phyloP scores from a whole-genome alignment of 768 basidiomycete genomes.

The Rhodotorula paludigena region DNA sequence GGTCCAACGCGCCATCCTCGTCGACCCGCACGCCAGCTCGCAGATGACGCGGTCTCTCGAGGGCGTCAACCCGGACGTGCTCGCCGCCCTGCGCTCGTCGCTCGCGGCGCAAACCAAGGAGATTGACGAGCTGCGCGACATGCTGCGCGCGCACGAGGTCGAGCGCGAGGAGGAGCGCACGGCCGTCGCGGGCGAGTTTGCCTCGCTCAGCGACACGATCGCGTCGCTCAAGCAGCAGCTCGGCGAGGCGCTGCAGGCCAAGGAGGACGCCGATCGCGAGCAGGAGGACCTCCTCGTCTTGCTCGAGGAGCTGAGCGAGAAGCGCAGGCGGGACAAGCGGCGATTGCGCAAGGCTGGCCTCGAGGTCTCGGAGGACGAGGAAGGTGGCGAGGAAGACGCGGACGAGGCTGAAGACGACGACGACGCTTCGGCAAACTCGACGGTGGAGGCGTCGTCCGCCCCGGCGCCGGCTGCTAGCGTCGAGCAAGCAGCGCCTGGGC shows the following conservation, averaged over 20 bases:
- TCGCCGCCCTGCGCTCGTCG: slow-evolving; percentile 75
- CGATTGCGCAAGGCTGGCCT: slow-evolving; percentile 66
- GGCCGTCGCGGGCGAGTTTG: slow-evolving; percentile 25
- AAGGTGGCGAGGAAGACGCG: slow-evolving; percentile 58
- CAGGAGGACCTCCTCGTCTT: slow-evolving; percentile 92
- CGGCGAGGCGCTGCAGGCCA: slow-evolving; percentile 43
- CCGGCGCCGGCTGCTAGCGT: too few relatives aligned
- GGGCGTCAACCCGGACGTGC: slow-evolving; percentile 70
- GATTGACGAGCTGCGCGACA: slow-evolving; percentile 47
- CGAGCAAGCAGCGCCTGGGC: too few relatives aligned
- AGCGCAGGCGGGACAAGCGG: slow-evolving; percentile 77
- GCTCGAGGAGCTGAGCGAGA: slow-evolving; percentile 81
- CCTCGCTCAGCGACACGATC: slow-evolving; percentile 15
- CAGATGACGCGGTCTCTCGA: slow-evolving; percentile 71
- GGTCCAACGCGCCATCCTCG: slow-evolving; percentile 50
- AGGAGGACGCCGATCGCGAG: slow-evolving; percentile 84
- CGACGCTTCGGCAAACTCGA: neutral
- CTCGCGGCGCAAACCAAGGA: slow-evolving; percentile 67
- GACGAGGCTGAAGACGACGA: neutral
- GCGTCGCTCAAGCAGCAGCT: slow-evolving; percentile 6
- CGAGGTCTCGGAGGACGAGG: slow-evolving; percentile 86
- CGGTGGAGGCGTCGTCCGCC: too few relatives aligned
- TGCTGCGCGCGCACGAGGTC: slow-evolving; percentile 29
- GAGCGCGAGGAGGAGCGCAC: slow-evolving; percentile 41
- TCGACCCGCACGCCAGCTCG: slow-evolving; percentile 48